Evolutionary conservation across 352 stramenopile species (phyloP), one percentile per base, ranked within the genome.

Genomic region (Globisporangium carolinianum): DNA sequence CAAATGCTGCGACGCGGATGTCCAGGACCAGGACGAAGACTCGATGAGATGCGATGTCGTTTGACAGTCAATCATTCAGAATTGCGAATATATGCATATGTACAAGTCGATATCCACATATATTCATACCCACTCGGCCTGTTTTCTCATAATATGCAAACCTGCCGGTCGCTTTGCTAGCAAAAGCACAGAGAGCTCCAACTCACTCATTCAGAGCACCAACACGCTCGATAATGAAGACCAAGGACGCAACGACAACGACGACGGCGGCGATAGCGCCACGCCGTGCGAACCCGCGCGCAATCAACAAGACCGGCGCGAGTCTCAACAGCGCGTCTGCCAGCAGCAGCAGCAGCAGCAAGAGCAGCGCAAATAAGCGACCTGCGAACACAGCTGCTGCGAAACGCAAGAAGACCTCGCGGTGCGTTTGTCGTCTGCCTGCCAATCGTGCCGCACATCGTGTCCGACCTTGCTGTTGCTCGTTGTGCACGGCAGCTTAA

Each of bases 281-380:
- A 35, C 45, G 36, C 54, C 37, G 53, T 32, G 53, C 54, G 10
- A 32, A 32, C 24, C 24, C 24, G 24, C 54, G 54, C 11, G 54
- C 54, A 38, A 52, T 60, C 36, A 60, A 52, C 54, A 60, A 60
- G 45, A 46, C 54, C 6, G 54, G 54, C 11, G 17, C 54, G 3
- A 60, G 54, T 46, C 53, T 60, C 54, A 52, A n/a, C 15, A 60
- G 36, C 54, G 38, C 41, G 14, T 32, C 24, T 32, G 24, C 24
- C 24, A 32, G 24, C 24, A 32, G 24, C 24, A 32, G 24, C 24
- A 32, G 24, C 24, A 35, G 38, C 17, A 56, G 47, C 47, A 15
- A n/a, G 17, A 52, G 12, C 12, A 50, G 55, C 24, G 35, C 15
- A 36, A 11, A 1, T 9, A 51, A 51, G 14, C 14, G 14, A 52